Conservation (phyloP, 768 basidiomycete genomes). For the Boletus rufocinnamomeus region DNA sequence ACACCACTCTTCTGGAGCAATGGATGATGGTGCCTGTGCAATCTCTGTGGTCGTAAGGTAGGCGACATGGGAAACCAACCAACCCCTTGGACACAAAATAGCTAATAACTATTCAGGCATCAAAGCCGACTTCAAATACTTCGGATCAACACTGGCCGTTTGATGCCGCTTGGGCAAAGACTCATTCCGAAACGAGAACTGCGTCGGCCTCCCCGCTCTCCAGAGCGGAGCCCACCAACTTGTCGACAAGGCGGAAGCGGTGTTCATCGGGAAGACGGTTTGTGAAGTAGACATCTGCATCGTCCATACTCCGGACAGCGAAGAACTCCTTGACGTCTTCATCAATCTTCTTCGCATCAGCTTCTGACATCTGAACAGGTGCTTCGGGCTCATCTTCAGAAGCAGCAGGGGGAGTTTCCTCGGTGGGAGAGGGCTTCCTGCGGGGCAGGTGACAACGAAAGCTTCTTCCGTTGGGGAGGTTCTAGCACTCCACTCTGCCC, state of each 20-base stretch:
- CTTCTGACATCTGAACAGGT: slow-evolving; percentile 57
- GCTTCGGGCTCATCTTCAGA: slow-evolving; percentile 54
- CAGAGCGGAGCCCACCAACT: slow-evolving; percentile 70
- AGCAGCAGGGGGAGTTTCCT: slow-evolving; percentile 45
- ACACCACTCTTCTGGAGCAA: too few species aligned
- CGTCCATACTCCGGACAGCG: slow-evolving; percentile 77
- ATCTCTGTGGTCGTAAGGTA: too few species aligned
- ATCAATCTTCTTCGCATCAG: slow-evolving; percentile 70
- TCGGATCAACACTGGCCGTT: slow-evolving; percentile 61
- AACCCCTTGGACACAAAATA: too few species aligned
- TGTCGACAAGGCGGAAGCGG: slow-evolving; percentile 69
- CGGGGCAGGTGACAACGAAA: slow-evolving; percentile 80
- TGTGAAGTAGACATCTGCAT: slow-evolving; percentile 86
- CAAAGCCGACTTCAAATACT: slow-evolving; percentile 77
- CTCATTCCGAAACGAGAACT: slow-evolving; percentile 69
- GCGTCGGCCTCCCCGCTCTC: slow-evolving; percentile 84
- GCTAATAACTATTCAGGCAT: too few species aligned
- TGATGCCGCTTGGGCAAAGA: slow-evolving; percentile 64
- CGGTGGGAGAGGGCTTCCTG: slow-evolving; percentile 57
- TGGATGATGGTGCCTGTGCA: too few species aligned
- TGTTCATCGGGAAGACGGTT: slow-evolving; percentile 66
- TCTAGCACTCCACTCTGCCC: slow-evolving; percentile 48
- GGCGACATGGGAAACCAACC: too few species aligned
- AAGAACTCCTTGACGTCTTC: slow-evolving; percentile 89
- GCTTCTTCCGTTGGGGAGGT: slow-evolving; percentile 60